A percentile compares a stretch with the other conserved stretches of the same genome.
These are phyloP conservation scores for Chenopodium formosanum DNA, from an alignment of 148 eudicot genomes.

Conservation along the genomic window DNA sequence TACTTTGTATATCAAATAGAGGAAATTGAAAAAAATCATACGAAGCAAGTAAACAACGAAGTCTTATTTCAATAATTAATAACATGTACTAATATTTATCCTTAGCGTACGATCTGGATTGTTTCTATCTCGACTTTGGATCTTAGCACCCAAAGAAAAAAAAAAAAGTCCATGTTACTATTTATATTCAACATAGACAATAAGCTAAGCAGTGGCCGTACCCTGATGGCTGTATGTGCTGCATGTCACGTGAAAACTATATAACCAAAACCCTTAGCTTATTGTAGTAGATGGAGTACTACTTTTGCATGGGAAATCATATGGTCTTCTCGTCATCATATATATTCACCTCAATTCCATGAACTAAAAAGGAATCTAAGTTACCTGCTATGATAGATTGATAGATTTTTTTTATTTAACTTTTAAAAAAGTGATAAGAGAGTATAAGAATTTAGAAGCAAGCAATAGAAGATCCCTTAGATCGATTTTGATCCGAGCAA, in stretches of 20 bases:
- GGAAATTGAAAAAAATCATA: too few relatives aligned
- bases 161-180: slow-evolving; percentile 20
- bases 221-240: slow-evolving; percentile 10
- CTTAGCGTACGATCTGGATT: too few relatives aligned
- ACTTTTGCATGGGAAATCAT: slow-evolving; percentile 18
- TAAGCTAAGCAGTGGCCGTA: slow-evolving; percentile 36
- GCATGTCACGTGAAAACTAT: slow-evolving; percentile 41
- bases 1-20: too few relatives aligned
- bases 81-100: too few relatives aligned
- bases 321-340: slow-evolving; percentile 35
- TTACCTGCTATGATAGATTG: slow-evolving; percentile 2
- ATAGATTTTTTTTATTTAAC: slow-evolving; percentile 10
- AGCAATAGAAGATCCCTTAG: slow-evolving; percentile 42
- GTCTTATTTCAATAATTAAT: too few relatives aligned
- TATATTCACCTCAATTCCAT: slow-evolving; percentile 21
- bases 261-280: too few relatives aligned
- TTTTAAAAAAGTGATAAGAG: slow-evolving; percentile 25
- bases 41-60: too few relatives aligned
- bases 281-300: too few relatives aligned
- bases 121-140: too few relatives aligned
- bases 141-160: neutral
- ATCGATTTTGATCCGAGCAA: slow-evolving; percentile 39
- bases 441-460: slow-evolving; percentile 19
- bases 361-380: slow-evolving; percentile 20
- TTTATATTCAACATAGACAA: slow-evolving; percentile 24